Evolutionary conservation across 768 basidiomycete species (phyloP).

Genomic region (Mycena kentingensis): DNA sequence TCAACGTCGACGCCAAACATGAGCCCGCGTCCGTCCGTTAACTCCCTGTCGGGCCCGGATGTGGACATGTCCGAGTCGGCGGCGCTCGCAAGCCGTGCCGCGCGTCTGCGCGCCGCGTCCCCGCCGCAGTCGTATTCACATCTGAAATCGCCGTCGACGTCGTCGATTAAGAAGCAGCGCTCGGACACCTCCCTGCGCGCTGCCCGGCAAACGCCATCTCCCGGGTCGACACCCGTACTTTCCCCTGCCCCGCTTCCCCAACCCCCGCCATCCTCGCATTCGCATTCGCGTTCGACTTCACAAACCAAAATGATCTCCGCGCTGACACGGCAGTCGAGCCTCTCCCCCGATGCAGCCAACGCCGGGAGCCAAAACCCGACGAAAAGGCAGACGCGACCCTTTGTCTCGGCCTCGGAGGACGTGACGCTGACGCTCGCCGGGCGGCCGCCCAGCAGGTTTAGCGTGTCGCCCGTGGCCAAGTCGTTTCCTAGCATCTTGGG

Average conservation of each 20-base stretch:
- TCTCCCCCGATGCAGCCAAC: background rate
- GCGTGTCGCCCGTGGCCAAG: slow-evolving; percentile 15
- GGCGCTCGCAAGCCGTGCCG: background rate
- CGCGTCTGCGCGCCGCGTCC: background rate
- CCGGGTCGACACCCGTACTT: background rate
- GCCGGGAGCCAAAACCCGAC: background rate
- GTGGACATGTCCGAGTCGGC: background rate
- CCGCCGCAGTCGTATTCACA: too few species aligned
- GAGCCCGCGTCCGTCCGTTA: background rate
- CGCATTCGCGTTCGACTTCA: background rate
- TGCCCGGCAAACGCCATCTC: background rate
- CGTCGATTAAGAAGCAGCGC: background rate
- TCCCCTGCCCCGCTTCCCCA: background rate
- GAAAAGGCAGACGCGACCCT: background rate
- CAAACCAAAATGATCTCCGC: background rate
- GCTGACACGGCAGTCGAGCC: slow-evolving; percentile 12
- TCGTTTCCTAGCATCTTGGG: slow-evolving; percentile 11
- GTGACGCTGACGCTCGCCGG: background rate
- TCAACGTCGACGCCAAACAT: background rate
- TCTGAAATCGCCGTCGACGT: too few species aligned
- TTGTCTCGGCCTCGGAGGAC: slow-evolving; percentile 16
- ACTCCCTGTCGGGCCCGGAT: background rate
- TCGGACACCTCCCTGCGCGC: background rate
- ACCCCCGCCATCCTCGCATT: background rate
- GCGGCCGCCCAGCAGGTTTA: slow-evolving; percentile 16